Evolutionary conservation across 2,329 filamentous ascomycete species (phyloP), one percentile per base, ranked within the genome.

Genomic region (Cladosporium sp.): DNA sequence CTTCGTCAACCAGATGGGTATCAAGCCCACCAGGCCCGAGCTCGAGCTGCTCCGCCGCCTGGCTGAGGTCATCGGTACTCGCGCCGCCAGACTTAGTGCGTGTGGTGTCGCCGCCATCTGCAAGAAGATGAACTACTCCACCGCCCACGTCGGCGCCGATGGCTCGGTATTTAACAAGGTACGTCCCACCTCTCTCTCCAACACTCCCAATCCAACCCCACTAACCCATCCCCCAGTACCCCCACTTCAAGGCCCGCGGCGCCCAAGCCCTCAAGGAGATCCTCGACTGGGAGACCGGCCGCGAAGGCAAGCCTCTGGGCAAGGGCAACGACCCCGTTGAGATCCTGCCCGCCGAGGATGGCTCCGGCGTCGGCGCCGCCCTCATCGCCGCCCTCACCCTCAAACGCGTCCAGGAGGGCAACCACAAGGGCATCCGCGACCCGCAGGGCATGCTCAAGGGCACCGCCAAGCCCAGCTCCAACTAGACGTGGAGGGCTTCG

Each of bases 51-150:
- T 90, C 69, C 88, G 92, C 57, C 86, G 88, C 54, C 82, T 95
- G 22, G 86, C 93, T 13, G 92, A 97, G 72, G 78, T 98, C 47
- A 96, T 98, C 58, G 93, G 93, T 47, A 96, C 91, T 20, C 89
- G 93, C 55, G 89, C 91, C 25, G 93, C 93, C 40, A 88, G 93
- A 55, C 81, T 98, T 47, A 95, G 91, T 13, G 85, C 92, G 20
- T 97, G 93, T 65, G 93, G 93, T 72, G 88, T 98, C 49, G 90
- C 92, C 11, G 93, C 92, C 52, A 96, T 98, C 65, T 90, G 87
- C 79, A 94, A 85, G 74, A 97, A 97, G 84, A 97, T 96, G 80
- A 80, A 82, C 59, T 92, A 91, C 70, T 73, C 86, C 64, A 79
- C 80, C 32, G 95, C 88, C 75, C 93, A 97, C 69, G 93, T 98